Base-by-base conservation (phyloP, 2,329 filamentous ascomycete species). In the Sclerotinia spermophila region DNA sequence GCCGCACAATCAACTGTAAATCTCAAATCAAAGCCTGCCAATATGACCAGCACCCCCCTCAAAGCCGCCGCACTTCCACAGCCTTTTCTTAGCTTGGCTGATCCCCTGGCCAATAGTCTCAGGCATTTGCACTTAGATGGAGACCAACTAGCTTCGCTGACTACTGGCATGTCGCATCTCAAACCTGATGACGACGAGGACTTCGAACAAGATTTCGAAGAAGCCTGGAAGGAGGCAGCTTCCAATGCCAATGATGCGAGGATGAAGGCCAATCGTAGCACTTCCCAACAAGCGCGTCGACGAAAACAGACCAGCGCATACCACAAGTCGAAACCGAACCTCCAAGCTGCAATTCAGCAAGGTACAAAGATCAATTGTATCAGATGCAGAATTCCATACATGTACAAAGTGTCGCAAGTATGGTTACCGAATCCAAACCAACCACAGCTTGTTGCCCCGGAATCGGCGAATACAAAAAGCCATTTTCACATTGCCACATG, bases 151-250 rank as follows among this genome's bases (percentile, higher is more conserved):
- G 15, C 24, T 27, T 17, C 11, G 15, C 5, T n/a, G 1, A 6
- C 56, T n/a, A 0, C 21, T 5, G 1, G 1, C 2, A 19, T 7
- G 1, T 21, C 40, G 21, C 1, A 1, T 13, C 2, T 45, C 1
- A 21, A 33, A 10, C 19, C 19, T 15, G 15, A 48, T 6, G 6
- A 33, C 35, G 27, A 5, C 5, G 15, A 64, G 11, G 21, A 64
- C 5, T 33, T 64, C 2, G 60, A 64, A 5, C 11, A 48, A 1
- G 60, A 64, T 3, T 64, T 64, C 24, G 42, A 64, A n/a, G 60
- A 48, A 5, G 60, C 60, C 3, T 64, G 60, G 60, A 17, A n/a
- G 5, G 21, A 48, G 13, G 21, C 19, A 64, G 5, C 11, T 27
- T 15, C 45, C 24, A 10, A 27, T 3, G 5, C 7, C 8, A 15